A percentile compares a stretch with the other conserved stretches of the same genome.
phyloP scores from a whole-genome alignment of 2,329 filamentous ascomycete species.

The Zalaria obscura region DNA sequence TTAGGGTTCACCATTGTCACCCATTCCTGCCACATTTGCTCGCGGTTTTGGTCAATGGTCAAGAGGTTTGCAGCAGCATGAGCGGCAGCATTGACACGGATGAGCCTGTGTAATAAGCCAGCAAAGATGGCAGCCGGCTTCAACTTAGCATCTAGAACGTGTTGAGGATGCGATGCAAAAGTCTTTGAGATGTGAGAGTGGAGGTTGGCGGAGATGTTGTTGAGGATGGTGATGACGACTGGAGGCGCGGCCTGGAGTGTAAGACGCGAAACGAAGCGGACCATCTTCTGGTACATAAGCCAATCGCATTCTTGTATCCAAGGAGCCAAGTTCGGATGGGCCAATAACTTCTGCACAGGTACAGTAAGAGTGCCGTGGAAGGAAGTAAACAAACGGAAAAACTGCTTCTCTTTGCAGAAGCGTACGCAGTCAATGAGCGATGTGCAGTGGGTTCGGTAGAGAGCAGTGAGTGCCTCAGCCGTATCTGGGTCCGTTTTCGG shows the following conservation, averaged over 20 bases:
- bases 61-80: conserved; percentile 91
- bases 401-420: conserved; percentile 92
- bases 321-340: conserved; percentile 62
- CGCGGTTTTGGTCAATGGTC: conserved; percentile 73
- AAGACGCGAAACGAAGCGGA: conserved; percentile 76
- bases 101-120: conserved; percentile 68
- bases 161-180: conserved; percentile 70
- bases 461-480: conserved; percentile 68
- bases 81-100: conserved; percentile 84
- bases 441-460: conserved; percentile 90
- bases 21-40: conserved; percentile 94
- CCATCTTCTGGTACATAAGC: conserved; percentile 92
- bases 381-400: conserved; percentile 86
- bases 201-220: conserved; percentile 71
- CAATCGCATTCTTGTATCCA: conserved; percentile 97
- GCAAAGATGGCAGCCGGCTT: conserved; percentile 82
- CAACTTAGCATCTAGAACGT: conserved; percentile 77
- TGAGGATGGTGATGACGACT: conserved; percentile 70
- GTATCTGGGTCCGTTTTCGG: conserved; percentile 72
- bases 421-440: conserved; percentile 90
- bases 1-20: conserved; percentile 47
- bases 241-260: conserved; percentile 86
- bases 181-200: conserved; percentile 71
- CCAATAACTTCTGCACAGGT: conserved; percentile 85
- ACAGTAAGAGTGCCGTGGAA: conserved; percentile 95